These are phyloP conservation scores for Termitomyces heimii DNA, from an alignment of 768 basidiomycete genomes.

Conservation along the genomic window DNA sequence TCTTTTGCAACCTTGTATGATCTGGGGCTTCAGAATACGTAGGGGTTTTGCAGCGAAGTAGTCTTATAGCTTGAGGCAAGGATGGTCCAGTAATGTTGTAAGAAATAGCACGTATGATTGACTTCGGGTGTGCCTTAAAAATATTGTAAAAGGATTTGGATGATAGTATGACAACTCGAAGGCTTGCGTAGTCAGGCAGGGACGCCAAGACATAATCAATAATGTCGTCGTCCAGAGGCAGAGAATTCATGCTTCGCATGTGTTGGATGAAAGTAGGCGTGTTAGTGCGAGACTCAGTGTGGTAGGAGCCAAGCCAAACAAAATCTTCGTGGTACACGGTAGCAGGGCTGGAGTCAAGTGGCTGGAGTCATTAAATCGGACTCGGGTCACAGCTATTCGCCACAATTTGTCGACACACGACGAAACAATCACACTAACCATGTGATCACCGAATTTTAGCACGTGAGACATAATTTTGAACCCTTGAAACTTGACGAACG, in stretches of 20 bases:
- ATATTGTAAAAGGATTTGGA: slow-evolving; percentile 24
- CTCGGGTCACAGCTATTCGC: neutral
- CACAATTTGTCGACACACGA: slow-evolving; percentile 1
- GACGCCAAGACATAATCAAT: slow-evolving; percentile 21
- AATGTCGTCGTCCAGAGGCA: slow-evolving; percentile 24
- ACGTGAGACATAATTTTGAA: slow-evolving; percentile 4
- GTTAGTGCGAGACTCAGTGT: neutral
- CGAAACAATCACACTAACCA: neutral
- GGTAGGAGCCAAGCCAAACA: neutral
- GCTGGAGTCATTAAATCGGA: neutral
- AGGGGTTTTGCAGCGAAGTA: slow-evolving; percentile 13
- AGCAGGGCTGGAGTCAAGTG: neutral
- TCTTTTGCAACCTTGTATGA: neutral
- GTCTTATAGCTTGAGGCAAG: slow-evolving; percentile 23
- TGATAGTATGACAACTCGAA: slow-evolving; percentile 19
- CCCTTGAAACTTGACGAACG: neutral
- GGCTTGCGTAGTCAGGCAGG: slow-evolving; percentile 21
- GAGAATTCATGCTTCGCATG: slow-evolving; percentile 13
- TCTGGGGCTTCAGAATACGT: neutral
- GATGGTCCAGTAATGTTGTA: slow-evolving; percentile 22
- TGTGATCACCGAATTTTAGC: slow-evolving; percentile 1
- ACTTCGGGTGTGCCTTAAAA: slow-evolving; percentile 22
- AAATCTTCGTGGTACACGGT: neutral
- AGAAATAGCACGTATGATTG: slow-evolving; percentile 23
- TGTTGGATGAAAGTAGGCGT: too few species aligned